Evolutionary conservation across 495 filamentous ascomycete species (phyloP).

Genomic region (Aspergillus asperescens): DNA sequence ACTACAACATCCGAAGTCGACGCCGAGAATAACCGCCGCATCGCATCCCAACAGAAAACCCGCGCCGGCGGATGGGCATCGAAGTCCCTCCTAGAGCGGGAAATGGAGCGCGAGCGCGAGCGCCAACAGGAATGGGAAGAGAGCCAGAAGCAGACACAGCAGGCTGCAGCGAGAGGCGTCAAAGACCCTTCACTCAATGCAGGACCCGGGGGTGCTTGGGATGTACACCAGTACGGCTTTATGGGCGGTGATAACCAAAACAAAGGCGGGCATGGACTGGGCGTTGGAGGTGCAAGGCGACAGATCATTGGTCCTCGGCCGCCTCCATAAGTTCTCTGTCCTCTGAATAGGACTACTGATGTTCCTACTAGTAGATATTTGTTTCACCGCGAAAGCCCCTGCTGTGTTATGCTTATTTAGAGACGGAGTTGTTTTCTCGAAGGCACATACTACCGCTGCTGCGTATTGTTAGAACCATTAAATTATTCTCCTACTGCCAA

Average conservation of each 20-base stretch:
- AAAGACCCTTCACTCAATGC: constrained; percentile 42
- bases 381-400: too few relatives aligned
- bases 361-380: not conserved
- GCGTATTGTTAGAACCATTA: not conserved
- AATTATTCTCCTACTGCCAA: not conserved
- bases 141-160: constrained; percentile 66
- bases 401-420: not conserved
- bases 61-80: constrained; percentile 70
- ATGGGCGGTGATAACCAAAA: constrained; percentile 83
- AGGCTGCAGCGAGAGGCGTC: constrained; percentile 44
- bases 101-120: constrained; percentile 94
- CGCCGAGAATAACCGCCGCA: constrained; percentile 61
- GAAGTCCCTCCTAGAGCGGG: constrained; percentile 82
- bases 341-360: not conserved
- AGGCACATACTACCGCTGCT: not conserved
- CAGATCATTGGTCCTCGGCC: constrained; percentile 80
- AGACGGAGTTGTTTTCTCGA: not conserved
- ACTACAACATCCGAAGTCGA: constrained; percentile 61
- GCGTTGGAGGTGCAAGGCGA: constrained; percentile 60
- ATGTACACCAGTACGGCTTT: constrained; percentile 84
- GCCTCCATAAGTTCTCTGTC: constrained; percentile 38
- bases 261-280: constrained; percentile 61
- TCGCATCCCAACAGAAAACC: constrained; percentile 60
- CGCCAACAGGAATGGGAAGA: constrained; percentile 94
- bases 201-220: constrained; percentile 66